phyloP scores from a whole-genome alignment of 1,139 yeast species.

The Sugiyamaella xylanicola region DNA sequence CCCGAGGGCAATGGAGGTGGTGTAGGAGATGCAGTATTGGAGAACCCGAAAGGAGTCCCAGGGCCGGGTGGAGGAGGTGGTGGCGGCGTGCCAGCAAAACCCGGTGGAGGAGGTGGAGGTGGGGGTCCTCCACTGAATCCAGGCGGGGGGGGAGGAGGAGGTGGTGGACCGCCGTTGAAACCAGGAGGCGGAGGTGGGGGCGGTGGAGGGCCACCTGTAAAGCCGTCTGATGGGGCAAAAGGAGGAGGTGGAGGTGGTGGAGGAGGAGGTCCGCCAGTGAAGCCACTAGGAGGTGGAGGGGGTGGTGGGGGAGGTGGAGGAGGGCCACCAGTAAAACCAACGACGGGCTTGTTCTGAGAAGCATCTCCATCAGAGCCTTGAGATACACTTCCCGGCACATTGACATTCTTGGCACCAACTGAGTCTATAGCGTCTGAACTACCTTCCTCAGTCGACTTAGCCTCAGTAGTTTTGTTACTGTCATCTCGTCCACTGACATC shows the following conservation, averaged over 20 bases:
- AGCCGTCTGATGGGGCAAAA: too few relatives aligned
- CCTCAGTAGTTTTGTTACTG: too few relatives aligned
- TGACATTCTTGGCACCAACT: slow-evolving; percentile 21
- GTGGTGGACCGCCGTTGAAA: slow-evolving; percentile 24
- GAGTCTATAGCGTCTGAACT: too few relatives aligned
- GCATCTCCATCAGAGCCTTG: too few relatives aligned
- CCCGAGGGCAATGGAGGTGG: slow-evolving; percentile 25
- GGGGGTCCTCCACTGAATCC: slow-evolving; percentile 40
- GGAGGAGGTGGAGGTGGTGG: slow-evolving; percentile 32
- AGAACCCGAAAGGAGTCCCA: slow-evolving; percentile 33
- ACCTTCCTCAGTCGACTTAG: background rate
- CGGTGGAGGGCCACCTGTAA: slow-evolving; percentile 28
- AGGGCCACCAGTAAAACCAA: slow-evolving; percentile 29
- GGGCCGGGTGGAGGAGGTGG: slow-evolving; percentile 43
- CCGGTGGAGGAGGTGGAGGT: slow-evolving; percentile 33
- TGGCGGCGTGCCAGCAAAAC: slow-evolving; percentile 32
- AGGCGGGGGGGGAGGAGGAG: slow-evolving; percentile 42
- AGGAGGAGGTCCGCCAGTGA: slow-evolving; percentile 29
- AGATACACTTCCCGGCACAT: too few relatives aligned
- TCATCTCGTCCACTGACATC: too few relatives aligned
- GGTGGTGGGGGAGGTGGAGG: slow-evolving; percentile 36
- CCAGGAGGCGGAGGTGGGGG: slow-evolving; percentile 42
- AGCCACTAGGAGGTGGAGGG: slow-evolving; percentile 21
- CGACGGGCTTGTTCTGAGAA: too few relatives aligned
- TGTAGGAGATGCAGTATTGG: slow-evolving; percentile 22